Evolutionary conservation across 306 rosid genomes (phyloP), one percentile per base, ranked within the genome.

Genomic region (Vicia sativa): DNA sequence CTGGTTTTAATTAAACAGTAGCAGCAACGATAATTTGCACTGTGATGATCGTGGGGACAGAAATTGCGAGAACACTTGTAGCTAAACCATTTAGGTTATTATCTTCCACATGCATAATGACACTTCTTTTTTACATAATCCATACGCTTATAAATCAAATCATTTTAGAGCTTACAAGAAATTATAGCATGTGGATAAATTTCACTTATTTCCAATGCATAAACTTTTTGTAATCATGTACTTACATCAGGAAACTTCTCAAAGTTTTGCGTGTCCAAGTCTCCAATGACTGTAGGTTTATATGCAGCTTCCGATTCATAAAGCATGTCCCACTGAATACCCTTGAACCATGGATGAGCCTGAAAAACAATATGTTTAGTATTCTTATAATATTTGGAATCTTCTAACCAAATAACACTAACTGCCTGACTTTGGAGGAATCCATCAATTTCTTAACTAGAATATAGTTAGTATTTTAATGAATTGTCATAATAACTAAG

Each of bases 221-320:
- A 52, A 18, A 42, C 44, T 49, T 54, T 16, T 21, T 50, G 54
- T 10, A 67, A 64, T 39, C 26, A 37, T 14, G 25, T 75, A 77
- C 99, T 87, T 83, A 95, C 99, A 41, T 95, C 97, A 34, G 95
- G 95, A 81, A 95, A 95, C 84, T 95, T 95, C 71, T 95, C 99
- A 10, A 95, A 95, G 78, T 95, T 95, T 79, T 90, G 99, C 6
- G 99, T 95, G 85, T 95, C 99, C 79, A 84, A 79, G 68, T 90
- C 99, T 74, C 99, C 96, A 39, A 65, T 76, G 61, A 95, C 97
- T 5, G 78, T 88, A 77, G 99, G 99, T 68, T 73, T 85, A 79
- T 87, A 87, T 14, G 96, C 97, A 57, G 99, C 96, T 78, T 95
- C 99, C 59, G 68, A 71, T 85, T 95, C 99, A 79, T 90, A 95